A percentile compares a stretch with the other conserved stretches of the same genome.
These are phyloP conservation scores for Orobanche coerulescens DNA, from an alignment of 257 asterid species.

Conservation along the genomic window DNA sequence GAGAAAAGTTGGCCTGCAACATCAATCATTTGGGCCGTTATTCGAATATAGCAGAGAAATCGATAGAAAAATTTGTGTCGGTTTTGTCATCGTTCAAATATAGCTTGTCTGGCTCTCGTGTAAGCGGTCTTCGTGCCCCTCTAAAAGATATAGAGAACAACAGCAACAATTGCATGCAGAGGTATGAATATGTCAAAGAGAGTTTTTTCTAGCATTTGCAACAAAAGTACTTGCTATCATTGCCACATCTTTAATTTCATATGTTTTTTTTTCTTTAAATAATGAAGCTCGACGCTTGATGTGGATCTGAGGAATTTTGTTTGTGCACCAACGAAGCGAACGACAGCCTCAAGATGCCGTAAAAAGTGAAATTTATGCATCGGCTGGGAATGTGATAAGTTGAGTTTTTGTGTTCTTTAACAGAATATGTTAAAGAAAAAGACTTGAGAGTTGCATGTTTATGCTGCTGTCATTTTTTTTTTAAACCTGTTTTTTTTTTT, in stretches of 20 bases:
- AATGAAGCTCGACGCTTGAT: conserved; percentile 31
- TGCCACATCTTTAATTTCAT: neutral
- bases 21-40: conserved; percentile 70
- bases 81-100: conserved; percentile 70
- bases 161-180: conserved; percentile 48
- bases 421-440: no score
- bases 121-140: conserved; percentile 96
- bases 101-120: conserved; percentile 77
- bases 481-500: no score
- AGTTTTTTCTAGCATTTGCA: neutral
- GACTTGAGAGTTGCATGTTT: no score
- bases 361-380: conserved; percentile 23
- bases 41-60: conserved; percentile 71
- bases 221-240: neutral
- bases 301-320: conserved; percentile 38
- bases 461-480: neutral
- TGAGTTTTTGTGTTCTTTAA: no score
- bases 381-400: neutral
- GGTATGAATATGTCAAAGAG: conserved; percentile 30
- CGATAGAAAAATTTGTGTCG: conserved; percentile 73
- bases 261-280: neutral
- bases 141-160: conserved; percentile 69
- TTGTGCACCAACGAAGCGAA: conserved; percentile 30
- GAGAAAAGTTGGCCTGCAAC: conserved; percentile 54
- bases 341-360: conserved; percentile 24